Evolutionary conservation across 169 alveolate species (phyloP), one percentile per base, ranked within the genome.

Genomic region (Plasmodium cynomolgi): DNA sequence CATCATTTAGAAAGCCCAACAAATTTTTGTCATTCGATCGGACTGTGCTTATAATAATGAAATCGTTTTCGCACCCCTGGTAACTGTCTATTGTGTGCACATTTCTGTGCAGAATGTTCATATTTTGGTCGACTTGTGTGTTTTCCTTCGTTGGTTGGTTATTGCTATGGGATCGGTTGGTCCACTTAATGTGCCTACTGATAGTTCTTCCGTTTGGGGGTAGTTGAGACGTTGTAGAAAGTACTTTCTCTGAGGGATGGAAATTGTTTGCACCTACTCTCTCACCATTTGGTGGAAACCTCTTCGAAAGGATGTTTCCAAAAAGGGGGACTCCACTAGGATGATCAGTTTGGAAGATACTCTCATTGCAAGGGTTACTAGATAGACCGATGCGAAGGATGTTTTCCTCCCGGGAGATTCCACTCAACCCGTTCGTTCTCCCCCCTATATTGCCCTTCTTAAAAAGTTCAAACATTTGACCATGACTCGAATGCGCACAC

Each of bases 21-120:
- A 73, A n/a, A 62, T 88, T 23, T 56, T 88, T 77, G 20, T 88
- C 94, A 23, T 88, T 88, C 50, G 94, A 88, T 56, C 94, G 58
- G 1, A 88, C 94, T 26, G 94, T 88, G 72, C 94, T 88, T 88
- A 88, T 79, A 58, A 88, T 88, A 56, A 88, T 88, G 29, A 88
- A 23, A 31, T 88, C 90, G 15, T 80, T 88, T 88, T 88, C 94
- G 33, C 94, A 88, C 13, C 94, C 94, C 72, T 88, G 94, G 72
- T 88, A 88, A 62, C 94, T 88, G 72, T 88, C 94, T 79, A 88
- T 88, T 20, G 94, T 88, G 33, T 88, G 88, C 26, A 88, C 94
- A 88, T 77, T 88, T 56, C 81, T 79, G 37, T 79, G 56, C 17
- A 88, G 31, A 39, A 15, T 20, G 33, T 79, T 20, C 23, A 26